Evolutionary conservation across 108 stramenopile genomes (phyloP).

Genomic region (Cylindrotheca fusiformis): DNA sequence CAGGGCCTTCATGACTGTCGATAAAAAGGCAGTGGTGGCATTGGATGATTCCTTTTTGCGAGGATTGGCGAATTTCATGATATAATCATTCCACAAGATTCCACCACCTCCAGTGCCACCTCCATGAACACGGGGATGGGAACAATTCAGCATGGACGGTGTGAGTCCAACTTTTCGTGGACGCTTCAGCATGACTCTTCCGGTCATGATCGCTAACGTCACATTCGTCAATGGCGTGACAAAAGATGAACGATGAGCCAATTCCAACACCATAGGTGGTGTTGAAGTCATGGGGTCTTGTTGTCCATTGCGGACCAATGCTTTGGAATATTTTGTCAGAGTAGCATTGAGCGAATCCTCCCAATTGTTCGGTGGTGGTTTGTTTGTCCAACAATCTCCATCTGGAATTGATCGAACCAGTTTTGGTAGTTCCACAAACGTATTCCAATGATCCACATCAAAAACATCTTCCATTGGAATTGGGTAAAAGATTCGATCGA

Average conservation of each 20-base stretch:
- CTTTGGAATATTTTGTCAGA: not conserved
- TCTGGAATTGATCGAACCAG: constrained; percentile 21
- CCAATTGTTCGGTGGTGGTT: not conserved
- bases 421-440: constrained; percentile 12
- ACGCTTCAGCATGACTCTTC: not conserved
- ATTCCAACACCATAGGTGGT: constrained; percentile 8
- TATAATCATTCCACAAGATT: constrained; percentile 36
- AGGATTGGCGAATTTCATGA: not conserved
- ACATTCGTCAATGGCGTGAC: constrained; percentile 21
- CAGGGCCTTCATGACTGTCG: constrained; percentile 2
- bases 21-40: not conserved
- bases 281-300: not conserved
- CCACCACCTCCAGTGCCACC: constrained; percentile 35
- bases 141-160: constrained; percentile 21
- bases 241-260: constrained; percentile 10
- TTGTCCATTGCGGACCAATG: too few species aligned
- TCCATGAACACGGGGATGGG: constrained; percentile 35
- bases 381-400: constrained; percentile 15
- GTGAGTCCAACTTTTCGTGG: constrained; percentile 16
- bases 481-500: constrained; percentile 20
- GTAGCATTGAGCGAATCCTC: not conserved
- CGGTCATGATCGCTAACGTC: not conserved
- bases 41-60: not conserved
- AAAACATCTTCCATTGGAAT: constrained; percentile 61
- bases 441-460: constrained; percentile 75